Evolutionary conservation across 495 filamentous ascomycete species (phyloP).

Genomic region (Cercophora newfieldiana): DNA sequence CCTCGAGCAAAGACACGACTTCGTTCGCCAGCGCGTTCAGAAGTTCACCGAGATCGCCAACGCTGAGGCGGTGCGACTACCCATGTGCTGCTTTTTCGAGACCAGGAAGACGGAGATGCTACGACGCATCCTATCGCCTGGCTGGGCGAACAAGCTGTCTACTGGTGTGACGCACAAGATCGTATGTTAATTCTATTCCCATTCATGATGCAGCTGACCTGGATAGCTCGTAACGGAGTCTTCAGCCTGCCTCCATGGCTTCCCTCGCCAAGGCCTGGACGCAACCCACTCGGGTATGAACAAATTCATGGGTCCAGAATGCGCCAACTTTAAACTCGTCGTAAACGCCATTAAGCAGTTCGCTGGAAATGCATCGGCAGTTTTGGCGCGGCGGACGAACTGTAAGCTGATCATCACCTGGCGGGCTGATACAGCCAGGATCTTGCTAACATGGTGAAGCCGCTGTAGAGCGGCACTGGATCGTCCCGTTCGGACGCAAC

Average conservation of each 20-base stretch:
- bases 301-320: constrained; percentile 19
- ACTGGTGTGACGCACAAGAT: constrained; percentile 16
- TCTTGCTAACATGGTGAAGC: constrained; percentile 8
- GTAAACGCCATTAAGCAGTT: constrained; percentile 12
- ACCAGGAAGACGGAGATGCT: constrained; percentile 18
- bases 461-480: constrained; percentile 13
- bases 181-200: constrained; percentile 12
- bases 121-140: constrained; percentile 4
- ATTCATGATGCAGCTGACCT: constrained; percentile 12
- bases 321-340: constrained; percentile 21
- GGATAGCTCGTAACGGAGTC: constrained; percentile 23
- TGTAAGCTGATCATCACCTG: neutral
- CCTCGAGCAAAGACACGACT: constrained; percentile 8
- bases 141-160: constrained; percentile 6
- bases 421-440: neutral
- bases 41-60: constrained; percentile 14
- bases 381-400: neutral
- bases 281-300: constrained; percentile 22
- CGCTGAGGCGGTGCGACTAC: constrained; percentile 13
- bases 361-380: constrained; percentile 1
- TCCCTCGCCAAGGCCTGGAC: constrained; percentile 14
- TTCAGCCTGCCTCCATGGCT: constrained; percentile 25
- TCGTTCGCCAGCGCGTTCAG: constrained; percentile 8
- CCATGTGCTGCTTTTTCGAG: constrained; percentile 15
- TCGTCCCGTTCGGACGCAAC: constrained; percentile 35